A percentile compares a stretch with the other conserved stretches of the same genome.
Evolutionary conservation across 2,329 filamentous ascomycete species (phyloP).

Genomic region (Colletotrichum sojae): DNA sequence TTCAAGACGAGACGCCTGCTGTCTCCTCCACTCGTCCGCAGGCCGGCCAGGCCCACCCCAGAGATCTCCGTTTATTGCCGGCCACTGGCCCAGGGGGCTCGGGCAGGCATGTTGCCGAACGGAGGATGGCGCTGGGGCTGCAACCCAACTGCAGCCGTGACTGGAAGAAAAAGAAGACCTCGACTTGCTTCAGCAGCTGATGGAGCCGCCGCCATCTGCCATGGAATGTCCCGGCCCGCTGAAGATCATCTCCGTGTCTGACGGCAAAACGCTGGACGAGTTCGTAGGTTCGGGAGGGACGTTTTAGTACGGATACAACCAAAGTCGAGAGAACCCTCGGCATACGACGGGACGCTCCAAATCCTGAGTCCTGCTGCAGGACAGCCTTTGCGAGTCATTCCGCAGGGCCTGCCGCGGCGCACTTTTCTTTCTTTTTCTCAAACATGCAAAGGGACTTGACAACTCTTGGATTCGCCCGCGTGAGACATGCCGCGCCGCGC

Average conservation of each 20-base stretch:
- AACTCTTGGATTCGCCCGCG: slow-evolving; percentile 15
- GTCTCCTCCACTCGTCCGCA: slow-evolving; percentile 12
- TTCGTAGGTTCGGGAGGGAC: neutral
- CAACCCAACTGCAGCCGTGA: slow-evolving; percentile 3
- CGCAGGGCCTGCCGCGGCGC: slow-evolving; percentile 1
- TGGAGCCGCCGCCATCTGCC: slow-evolving; percentile 15
- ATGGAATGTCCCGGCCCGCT: slow-evolving; percentile 37
- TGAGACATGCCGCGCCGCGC: slow-evolving; percentile 29
- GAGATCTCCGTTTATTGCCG: slow-evolving; percentile 37
- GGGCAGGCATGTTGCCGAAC: slow-evolving; percentile 22
- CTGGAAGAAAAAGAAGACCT: neutral
- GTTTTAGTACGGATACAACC: too few species aligned
- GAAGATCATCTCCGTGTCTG: slow-evolving; percentile 35
- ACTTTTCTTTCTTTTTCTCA: slow-evolving; percentile 14
- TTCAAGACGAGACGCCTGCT: neutral
- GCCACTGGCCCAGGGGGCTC: slow-evolving; percentile 12
- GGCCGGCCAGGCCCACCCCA: slow-evolving; percentile 12
- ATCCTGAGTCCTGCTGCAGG: slow-evolving; percentile 1
- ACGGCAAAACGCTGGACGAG: slow-evolving; percentile 29
- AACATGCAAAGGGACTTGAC: slow-evolving; percentile 15
- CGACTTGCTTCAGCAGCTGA: neutral
- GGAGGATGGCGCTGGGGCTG: slow-evolving; percentile 10
- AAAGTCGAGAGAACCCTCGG: too few species aligned
- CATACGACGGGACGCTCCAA: too few species aligned
- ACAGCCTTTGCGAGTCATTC: slow-evolving; percentile 27